A percentile compares a stretch with the other conserved stretches of the same genome.
phyloP scores from a whole-genome alignment of 495 filamentous ascomycete species.

The Penicilliopsis zonata region DNA sequence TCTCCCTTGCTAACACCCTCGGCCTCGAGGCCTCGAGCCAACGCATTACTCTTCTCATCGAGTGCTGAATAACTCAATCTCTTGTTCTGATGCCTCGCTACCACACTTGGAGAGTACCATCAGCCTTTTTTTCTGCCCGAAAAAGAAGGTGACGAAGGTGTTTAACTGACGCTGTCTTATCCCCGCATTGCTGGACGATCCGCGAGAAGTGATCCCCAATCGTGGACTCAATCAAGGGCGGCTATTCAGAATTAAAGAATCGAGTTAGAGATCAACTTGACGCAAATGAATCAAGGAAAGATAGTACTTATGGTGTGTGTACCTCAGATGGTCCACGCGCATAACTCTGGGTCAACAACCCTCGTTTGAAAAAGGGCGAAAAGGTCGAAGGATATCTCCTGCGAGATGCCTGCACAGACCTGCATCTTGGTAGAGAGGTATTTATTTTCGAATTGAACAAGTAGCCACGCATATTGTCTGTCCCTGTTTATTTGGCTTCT shows the following conservation, averaged over 20 bases:
- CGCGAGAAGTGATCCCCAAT: slow-evolving; percentile 70
- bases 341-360: slow-evolving; percentile 35
- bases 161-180: slow-evolving; percentile 53
- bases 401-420: too few relatives aligned
- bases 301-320: slow-evolving; percentile 4
- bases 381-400: too few relatives aligned
- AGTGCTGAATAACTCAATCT: slow-evolving; percentile 62
- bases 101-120: slow-evolving; percentile 34
- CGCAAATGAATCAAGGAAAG: too few relatives aligned
- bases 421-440: too few relatives aligned
- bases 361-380: too few relatives aligned
- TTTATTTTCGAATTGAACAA: too few relatives aligned
- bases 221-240: slow-evolving; percentile 61
- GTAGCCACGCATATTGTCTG: too few relatives aligned
- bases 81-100: slow-evolving; percentile 51
- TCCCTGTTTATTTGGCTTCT: too few relatives aligned
- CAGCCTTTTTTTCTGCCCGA: background rate
- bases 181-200: slow-evolving; percentile 59
- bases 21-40: slow-evolving; percentile 61
- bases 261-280: too few relatives aligned
- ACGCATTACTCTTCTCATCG: slow-evolving; percentile 60
- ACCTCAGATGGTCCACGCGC: slow-evolving; percentile 33
- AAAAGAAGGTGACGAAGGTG: background rate
- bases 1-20: slow-evolving; percentile 76
- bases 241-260: too few relatives aligned